Evolutionary conservation across 352 stramenopile species (phyloP).

Genomic region (Globisporangium heterothallicum): DNA sequence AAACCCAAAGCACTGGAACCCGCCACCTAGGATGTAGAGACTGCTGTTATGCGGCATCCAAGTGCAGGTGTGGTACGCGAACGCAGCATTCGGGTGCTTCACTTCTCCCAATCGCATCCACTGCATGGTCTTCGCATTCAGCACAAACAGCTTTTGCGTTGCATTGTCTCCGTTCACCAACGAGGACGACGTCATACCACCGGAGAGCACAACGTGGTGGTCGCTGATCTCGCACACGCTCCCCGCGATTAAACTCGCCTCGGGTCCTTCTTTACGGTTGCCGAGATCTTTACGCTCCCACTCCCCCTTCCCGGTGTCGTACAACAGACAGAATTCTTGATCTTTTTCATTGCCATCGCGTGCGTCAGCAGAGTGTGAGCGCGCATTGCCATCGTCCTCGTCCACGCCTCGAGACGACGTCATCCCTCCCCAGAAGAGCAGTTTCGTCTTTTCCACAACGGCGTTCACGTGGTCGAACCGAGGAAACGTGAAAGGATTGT

Average conservation of each 20-base stretch:
- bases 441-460: slow-evolving; percentile 38
- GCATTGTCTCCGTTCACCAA: slow-evolving; percentile 30
- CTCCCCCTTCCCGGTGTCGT: slow-evolving; percentile 37
- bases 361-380: too few relatives aligned
- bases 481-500: slow-evolving; percentile 12
- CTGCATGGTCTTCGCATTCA: slow-evolving; percentile 37
- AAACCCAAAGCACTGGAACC: slow-evolving; percentile 84
- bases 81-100: slow-evolving; percentile 38
- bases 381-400: slow-evolving; percentile 20
- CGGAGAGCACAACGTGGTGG: slow-evolving; percentile 51
- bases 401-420: slow-evolving; percentile 27
- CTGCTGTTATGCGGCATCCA: slow-evolving; percentile 42
- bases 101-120: slow-evolving; percentile 54
- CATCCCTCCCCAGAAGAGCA: slow-evolving; percentile 63
- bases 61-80: slow-evolving; percentile 46
- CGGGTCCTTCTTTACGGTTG: slow-evolving; percentile 25
- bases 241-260: slow-evolving; percentile 37
- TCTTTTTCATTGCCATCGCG: slow-evolving; percentile 8
- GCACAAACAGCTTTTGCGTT: slow-evolving; percentile 47
- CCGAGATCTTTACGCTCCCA: slow-evolving; percentile 39
- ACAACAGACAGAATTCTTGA: slow-evolving; percentile 28
- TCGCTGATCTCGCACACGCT: slow-evolving; percentile 45
- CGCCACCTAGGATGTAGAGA: slow-evolving; percentile 57
- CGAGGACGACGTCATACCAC: slow-evolving; percentile 41
- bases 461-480: slow-evolving; percentile 62